Conservation (phyloP, 768 basidiomycete species). For the Panus rudis region DNA sequence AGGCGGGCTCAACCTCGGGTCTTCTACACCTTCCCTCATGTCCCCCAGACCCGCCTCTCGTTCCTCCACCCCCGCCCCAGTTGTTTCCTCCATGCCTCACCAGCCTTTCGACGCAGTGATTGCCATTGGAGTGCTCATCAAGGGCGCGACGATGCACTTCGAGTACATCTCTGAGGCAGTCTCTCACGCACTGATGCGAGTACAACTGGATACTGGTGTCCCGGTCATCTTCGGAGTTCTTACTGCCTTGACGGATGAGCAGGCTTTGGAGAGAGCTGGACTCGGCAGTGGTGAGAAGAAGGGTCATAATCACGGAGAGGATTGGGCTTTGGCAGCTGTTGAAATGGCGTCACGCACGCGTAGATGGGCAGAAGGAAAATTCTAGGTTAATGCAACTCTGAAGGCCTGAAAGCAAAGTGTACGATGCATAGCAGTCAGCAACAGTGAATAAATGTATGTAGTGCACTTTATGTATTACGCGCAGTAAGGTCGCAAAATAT, state of each 20-base stretch:
- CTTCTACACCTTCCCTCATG: slow-evolving; percentile 40
- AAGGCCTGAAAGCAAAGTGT: slow-evolving; percentile 14
- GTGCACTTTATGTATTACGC: too few relatives aligned
- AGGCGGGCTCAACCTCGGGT: slow-evolving; percentile 49
- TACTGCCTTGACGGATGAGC: slow-evolving; percentile 87
- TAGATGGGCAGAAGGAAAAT: slow-evolving; percentile 67
- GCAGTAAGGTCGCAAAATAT: too few relatives aligned
- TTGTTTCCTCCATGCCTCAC: slow-evolving; percentile 32
- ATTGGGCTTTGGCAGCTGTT: slow-evolving; percentile 95
- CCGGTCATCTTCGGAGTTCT: slow-evolving; percentile 97
- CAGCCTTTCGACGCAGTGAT: slow-evolving; percentile 92
- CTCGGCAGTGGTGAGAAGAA: slow-evolving; percentile 60
- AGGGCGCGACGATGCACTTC: slow-evolving; percentile 98
- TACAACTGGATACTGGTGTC: slow-evolving; percentile 88
- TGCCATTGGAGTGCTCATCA: slow-evolving; percentile 97
- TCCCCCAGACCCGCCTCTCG: slow-evolving; percentile 42
- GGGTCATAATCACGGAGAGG: slow-evolving; percentile 96
- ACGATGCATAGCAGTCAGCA: slow-evolving; percentile 7
- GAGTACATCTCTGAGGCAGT: slow-evolving; percentile 97
- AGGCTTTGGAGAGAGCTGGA: slow-evolving; percentile 93
- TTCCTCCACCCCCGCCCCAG: slow-evolving; percentile 18
- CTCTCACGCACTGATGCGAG: slow-evolving; percentile 88
- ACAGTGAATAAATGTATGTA: neutral
- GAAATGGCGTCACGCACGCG: slow-evolving; percentile 75
- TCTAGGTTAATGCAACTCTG: slow-evolving; percentile 23